Percentiles rank a stretch among this genome's conserved stretches.
phyloP scores from a whole-genome alignment of 768 basidiomycete genomes.

The Tulasnella sp. region DNA sequence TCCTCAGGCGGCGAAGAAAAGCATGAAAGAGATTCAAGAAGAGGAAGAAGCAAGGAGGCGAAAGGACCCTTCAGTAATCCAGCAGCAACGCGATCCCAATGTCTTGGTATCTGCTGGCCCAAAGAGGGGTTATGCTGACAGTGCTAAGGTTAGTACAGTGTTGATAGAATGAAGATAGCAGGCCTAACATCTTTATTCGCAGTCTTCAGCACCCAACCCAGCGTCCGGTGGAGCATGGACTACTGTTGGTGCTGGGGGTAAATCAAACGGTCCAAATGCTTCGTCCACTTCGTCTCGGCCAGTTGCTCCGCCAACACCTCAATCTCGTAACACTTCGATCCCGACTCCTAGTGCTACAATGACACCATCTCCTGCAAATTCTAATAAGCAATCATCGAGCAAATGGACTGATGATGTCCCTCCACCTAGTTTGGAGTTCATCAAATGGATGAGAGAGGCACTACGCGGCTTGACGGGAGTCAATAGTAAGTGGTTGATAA shows the following conservation, averaged over 20 bases:
- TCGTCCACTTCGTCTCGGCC: conserved; percentile 26
- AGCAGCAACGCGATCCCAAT: conserved; percentile 28
- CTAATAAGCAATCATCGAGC: conserved; percentile 19
- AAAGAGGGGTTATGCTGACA: conserved; percentile 67
- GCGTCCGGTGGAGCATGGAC: conserved; percentile 48
- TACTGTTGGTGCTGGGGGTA: conserved; percentile 72
- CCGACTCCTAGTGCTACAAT: conserved; percentile 7
- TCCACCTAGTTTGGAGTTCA: conserved; percentile 67
- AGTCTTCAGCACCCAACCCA: conserved; percentile 19
- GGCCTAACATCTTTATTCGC: background rate
- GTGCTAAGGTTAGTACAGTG: conserved; percentile 31
- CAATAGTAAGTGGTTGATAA: conserved; percentile 39
- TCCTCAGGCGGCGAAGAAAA: conserved; percentile 53
- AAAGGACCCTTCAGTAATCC: conserved; percentile 53
- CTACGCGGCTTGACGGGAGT: conserved; percentile 58
- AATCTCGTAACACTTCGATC: conserved; percentile 26
- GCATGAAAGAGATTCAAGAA: conserved; percentile 97
- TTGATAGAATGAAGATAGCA: conserved; percentile 11
- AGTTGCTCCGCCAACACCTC: conserved; percentile 27
- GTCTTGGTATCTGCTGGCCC: background rate
- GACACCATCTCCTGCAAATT: conserved; percentile 20
- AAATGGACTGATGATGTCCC: conserved; percentile 49
- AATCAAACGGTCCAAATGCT: conserved; percentile 28
- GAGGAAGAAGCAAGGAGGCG: conserved; percentile 88
- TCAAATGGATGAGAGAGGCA: conserved; percentile 80